Evolutionary conservation across 2,329 filamentous ascomycete genomes (phyloP), one percentile per base, ranked within the genome.

Genomic region (Raffaelea arxii): DNA sequence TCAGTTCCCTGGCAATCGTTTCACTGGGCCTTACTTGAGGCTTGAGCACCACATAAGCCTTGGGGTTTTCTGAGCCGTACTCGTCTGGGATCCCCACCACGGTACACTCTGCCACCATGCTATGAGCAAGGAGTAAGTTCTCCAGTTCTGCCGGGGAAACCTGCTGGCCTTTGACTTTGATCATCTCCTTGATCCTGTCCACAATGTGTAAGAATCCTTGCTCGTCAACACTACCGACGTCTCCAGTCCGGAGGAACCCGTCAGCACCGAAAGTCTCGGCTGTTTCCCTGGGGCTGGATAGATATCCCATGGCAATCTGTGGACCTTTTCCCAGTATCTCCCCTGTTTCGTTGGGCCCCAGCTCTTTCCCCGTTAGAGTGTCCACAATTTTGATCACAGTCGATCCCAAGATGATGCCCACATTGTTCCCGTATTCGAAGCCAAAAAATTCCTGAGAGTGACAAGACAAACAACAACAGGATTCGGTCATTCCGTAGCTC

Each of bases 11-110:
- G 6, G 14, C 32, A 6, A 36, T 12, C 6, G 14, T 36, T 5
- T 9, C 32, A 36, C 32, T 36, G 6, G 32, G 32, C 14, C 14
- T 10, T n/a, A 36, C 6, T 16, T 18, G 14, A 16, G 32, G 32
- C 32, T 18, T 36, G 7, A 36, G 16, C 32, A 82, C 78, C 18
- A 84, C 60, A 53, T 78, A 84, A 1, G 80, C 80, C 38, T 82
- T 66, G 0, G 83, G 84, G 1, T 86, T 72, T 58, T 87, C 83
- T 1, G 78, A 83, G 22, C 78, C 77, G 44, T 77, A 72, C 6
- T 70, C 65, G 57, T 82, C 75, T 59, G 78, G 71, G 3, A 76
- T 70, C 10, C 74, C 74, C 2, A 77, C 71, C 1, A 70, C 73
- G 4, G 73, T 75, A 6, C 72, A 73, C 54, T 87, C 83, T 36